Evolutionary conservation across 352 stramenopile genomes (phyloP), one percentile per base, ranked within the genome.

Genomic region (Phytophthora citrophthora): DNA sequence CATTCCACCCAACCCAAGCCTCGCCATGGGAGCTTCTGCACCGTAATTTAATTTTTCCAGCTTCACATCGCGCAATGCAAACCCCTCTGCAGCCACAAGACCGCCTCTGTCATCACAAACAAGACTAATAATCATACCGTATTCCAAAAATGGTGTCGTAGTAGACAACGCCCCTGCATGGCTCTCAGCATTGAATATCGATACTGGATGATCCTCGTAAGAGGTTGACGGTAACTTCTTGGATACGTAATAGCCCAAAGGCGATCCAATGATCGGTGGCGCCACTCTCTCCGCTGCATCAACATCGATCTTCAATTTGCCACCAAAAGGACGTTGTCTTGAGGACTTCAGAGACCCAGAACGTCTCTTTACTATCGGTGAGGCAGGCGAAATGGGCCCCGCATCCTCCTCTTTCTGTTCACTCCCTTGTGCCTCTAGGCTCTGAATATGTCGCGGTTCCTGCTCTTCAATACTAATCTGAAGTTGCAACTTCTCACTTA

Each of bases 81-180:
- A 90, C 0, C 83, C 83, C 52, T 90, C 79, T 0, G 81, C 73
- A 8, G 75, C 74, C 4, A 92, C 43, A 31, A 92, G 49, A 1
- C 81, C 79, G 18, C 67, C 74, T 24, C 77, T 75, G 18, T 89
- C 79, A 45, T 87, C 82, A 34, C 77, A 90, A 40, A 87, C 71
- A 13, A 90, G 70, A 27, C 77, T 81, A 6, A 92, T 65, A 9
- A 86, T 49, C 81, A 92, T 92, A 1, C 83, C 81, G 40, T 90
- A 92, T 64, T 89, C 79, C 13, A 90, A 68, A 47, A 89, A 90
- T 7, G 79, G 76, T 10, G 68, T 65, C 18, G 54, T 46, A 36
- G 27, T 54, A n/a, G 61, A 54, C 40, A 68, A 13, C n/a, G 60
- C 61, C 20, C 41, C 52, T 15, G 40, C 38, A 32, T 66, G 47